Evolutionary conservation across 805 yeast genomes (phyloP).

Genomic region (Clavispora fructus): DNA sequence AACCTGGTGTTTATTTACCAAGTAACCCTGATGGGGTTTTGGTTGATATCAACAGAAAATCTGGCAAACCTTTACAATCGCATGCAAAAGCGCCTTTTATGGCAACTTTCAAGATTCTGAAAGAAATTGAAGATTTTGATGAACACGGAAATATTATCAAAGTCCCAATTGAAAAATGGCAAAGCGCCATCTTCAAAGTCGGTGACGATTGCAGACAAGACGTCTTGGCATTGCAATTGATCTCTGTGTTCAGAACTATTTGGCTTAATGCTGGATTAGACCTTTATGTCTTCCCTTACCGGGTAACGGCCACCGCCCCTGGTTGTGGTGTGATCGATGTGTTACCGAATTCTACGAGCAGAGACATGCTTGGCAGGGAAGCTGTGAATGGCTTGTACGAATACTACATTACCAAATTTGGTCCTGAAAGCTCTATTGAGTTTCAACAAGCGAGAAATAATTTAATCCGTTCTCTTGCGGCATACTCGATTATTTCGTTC

Average conservation of each 20-base stretch:
- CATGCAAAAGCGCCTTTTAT: conserved; percentile 98
- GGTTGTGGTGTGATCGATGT: conserved; percentile 99
- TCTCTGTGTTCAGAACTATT: conserved; percentile 85
- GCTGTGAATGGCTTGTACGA: conserved; percentile 96
- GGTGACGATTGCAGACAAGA: conserved; percentile 99
- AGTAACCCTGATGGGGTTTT: conserved; percentile 96
- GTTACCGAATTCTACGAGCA: conserved; percentile 86
- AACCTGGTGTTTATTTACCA: conserved; percentile 86
- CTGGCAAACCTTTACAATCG: conserved; percentile 92
- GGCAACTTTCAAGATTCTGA: conserved; percentile 87
- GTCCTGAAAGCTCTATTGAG: conserved; percentile 86
- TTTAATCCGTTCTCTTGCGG: conserved; percentile 90
- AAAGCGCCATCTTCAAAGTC: conserved; percentile 95
- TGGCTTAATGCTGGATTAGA: conserved; percentile 89
- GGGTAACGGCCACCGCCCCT: conserved; percentile 98
- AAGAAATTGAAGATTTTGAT: conserved; percentile 44
- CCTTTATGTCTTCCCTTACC: conserved; percentile 83
- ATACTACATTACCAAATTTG: conserved; percentile 86
- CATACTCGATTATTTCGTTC: conserved; percentile 87
- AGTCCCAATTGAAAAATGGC: conserved; percentile 65
- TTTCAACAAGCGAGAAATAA: conserved; percentile 90
- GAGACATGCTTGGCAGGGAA: conserved; percentile 98
- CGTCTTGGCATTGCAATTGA: conserved; percentile 85
- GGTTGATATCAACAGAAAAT: conserved; percentile 81
- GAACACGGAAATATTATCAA: conserved; percentile 28